Percentiles rank a stretch among this genome's conserved stretches.
Conservation (phyloP, 129 eudicot genomes). For the Flaveria ramosissima region DNA sequence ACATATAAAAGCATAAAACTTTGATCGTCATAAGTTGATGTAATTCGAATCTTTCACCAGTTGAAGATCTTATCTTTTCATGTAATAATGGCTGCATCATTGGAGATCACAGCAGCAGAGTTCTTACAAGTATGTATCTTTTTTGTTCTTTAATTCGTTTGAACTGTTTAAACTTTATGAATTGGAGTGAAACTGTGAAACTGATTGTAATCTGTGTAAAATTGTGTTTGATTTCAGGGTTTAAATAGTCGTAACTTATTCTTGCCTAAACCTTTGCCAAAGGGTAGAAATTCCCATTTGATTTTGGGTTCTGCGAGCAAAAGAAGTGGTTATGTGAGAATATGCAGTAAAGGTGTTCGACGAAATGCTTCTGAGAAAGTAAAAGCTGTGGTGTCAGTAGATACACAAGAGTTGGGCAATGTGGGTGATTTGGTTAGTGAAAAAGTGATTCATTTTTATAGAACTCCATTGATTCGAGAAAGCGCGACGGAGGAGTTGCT, state of each 20-base stretch:
- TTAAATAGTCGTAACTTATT: slow-evolving; percentile 42
- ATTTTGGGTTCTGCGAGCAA: slow-evolving; percentile 27
- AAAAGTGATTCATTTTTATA: slow-evolving; percentile 68
- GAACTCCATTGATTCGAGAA: slow-evolving; percentile 78
- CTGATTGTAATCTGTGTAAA: slow-evolving; percentile 5
- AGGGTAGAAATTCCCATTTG: slow-evolving; percentile 34
- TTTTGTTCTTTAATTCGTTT: background rate
- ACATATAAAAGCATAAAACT: background rate
- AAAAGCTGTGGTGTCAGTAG: slow-evolving; percentile 60
- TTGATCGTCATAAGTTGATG: background rate
- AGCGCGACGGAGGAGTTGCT: slow-evolving; percentile 69
- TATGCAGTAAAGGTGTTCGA: slow-evolving; percentile 31
- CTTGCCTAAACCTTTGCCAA: slow-evolving; percentile 54
- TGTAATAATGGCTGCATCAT: slow-evolving; percentile 42
- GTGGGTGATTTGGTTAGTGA: slow-evolving; percentile 37
- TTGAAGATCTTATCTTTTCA: slow-evolving; percentile 1
- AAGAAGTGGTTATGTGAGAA: slow-evolving; percentile 18
- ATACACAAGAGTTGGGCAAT: slow-evolving; percentile 33
- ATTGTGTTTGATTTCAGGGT: slow-evolving; percentile 41
- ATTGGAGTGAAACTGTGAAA: background rate
- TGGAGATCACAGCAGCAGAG: slow-evolving; percentile 48
- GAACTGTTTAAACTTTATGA: background rate
- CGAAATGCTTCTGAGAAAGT: slow-evolving; percentile 37
- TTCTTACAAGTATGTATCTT: slow-evolving; percentile 49
- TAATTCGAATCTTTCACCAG: background rate